phyloP scores from a whole-genome alignment of 1,139 yeast species.

The Taphrina confusa region DNA sequence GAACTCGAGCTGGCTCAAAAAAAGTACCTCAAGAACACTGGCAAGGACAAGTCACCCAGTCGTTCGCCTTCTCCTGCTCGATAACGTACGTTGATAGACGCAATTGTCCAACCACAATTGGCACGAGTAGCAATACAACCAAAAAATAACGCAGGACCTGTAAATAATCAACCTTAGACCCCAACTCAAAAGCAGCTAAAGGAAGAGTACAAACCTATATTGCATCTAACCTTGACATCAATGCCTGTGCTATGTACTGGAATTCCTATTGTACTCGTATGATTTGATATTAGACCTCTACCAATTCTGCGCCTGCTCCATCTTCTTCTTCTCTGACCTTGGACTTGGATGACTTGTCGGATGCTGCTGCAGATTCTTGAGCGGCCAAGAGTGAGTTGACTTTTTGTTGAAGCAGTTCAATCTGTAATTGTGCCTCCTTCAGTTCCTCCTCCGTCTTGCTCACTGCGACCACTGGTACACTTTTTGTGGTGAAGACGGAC shows the following conservation, averaged over 20 bases:
- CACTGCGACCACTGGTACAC: not conserved
- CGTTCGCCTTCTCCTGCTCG: slow-evolving; percentile 36
- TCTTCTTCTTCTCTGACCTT: too few relatives aligned
- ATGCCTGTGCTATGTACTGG: too few relatives aligned
- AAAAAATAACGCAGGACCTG: slow-evolving; percentile 23
- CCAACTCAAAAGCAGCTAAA: too few relatives aligned
- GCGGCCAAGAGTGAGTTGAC: slow-evolving; percentile 10
- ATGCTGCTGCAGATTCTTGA: not conserved
- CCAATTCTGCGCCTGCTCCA: not conserved
- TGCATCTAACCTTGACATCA: too few relatives aligned
- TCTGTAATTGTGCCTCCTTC: slow-evolving; percentile 6
- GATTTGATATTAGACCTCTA: not conserved
- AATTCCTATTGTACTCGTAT: not conserved
- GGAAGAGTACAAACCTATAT: too few relatives aligned
- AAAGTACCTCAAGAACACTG: slow-evolving; percentile 42
- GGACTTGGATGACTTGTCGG: not conserved
- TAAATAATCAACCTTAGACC: not conserved
- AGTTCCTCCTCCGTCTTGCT: slow-evolving; percentile 4
- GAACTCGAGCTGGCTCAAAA: slow-evolving; percentile 50
- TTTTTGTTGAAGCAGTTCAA: slow-evolving; percentile 11
- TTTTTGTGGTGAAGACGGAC: too few relatives aligned
- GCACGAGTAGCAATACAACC: too few relatives aligned
- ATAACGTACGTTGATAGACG: not conserved
- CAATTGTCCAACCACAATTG: too few relatives aligned
- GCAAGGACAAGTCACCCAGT: slow-evolving; percentile 40